Evolutionary conservation across 352 stramenopile genomes (phyloP), one percentile per base, ranked within the genome.

Genomic region (Globisporangium iwayamae): DNA sequence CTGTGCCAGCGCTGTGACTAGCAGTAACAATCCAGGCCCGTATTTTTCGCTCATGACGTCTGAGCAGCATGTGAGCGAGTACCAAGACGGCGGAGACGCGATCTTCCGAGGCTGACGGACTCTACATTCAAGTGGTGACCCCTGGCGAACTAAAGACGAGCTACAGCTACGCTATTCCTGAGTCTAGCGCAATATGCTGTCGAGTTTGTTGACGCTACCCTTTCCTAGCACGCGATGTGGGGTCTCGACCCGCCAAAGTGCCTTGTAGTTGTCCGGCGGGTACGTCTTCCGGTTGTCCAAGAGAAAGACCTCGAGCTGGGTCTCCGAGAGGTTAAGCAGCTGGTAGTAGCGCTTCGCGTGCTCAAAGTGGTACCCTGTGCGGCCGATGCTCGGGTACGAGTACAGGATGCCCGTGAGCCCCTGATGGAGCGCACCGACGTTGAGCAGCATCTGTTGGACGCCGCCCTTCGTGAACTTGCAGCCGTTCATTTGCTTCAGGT

Each of bases 281-380:
- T 91, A 93, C 8, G 79, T 69, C 8, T 74, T 83, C 30, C 79
- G 79, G 50, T 93, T 93, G 52, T 87, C 83, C 43, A 95, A 61
- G 20, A 95, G 61, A 25, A 91, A 91, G 34, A 93, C 74, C 46
- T 92, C 86, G 36, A 95, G 72, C 56, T 92, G 84, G 30, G 81
- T 89, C 67, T 93, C 81, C 0, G 79, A 81, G 20, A 92, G 67
- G 28, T 77, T 83, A 34, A 92, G 73, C 30, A 93, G 60, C 62
- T 92, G 79, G 56, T 83, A 93, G 60, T 89, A 93, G 13, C 84
- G 68, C 66, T 92, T 95, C 30, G 84, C 84, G 62, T 88, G 79
- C 60, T 93, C 78, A 67, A 95, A 89, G 47, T 88, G 73, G 28
- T 73, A 84, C 7, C 74, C 76, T n/a, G 75, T 72, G 54, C 74